Evolutionary conservation across 768 basidiomycete genomes (phyloP).

Genomic region (Podaxis mareebaensis): DNA sequence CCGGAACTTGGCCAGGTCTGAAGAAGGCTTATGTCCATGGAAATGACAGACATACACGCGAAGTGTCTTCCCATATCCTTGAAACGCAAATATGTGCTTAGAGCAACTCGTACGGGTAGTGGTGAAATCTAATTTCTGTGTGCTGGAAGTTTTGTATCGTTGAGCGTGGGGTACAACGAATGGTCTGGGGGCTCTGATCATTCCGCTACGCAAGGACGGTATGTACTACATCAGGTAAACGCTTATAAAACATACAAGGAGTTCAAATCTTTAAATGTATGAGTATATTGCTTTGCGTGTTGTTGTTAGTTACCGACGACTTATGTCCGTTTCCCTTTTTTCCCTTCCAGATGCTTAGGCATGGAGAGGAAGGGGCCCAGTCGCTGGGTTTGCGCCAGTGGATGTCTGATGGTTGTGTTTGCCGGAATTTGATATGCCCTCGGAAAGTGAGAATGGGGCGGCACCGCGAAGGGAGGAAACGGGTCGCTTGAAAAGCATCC

Average conservation of each 20-base stretch:
- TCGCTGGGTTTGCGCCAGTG: conserved; percentile 35
- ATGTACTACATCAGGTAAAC: conserved; percentile 22
- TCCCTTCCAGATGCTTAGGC: conserved; percentile 26
- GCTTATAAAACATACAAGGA: conserved; percentile 50
- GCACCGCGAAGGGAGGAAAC: conserved; percentile 29
- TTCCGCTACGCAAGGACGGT: conserved; percentile 91
- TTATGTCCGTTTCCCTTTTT: conserved; percentile 19
- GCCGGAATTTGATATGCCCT: conserved; percentile 63
- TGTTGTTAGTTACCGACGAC: not conserved
- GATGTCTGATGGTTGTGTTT: conserved; percentile 68
- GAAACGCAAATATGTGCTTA: conserved; percentile 94
- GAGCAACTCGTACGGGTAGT: conserved; percentile 92
- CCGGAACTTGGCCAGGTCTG: conserved; percentile 52
- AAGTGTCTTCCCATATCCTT: conserved; percentile 88
- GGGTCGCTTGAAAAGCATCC: conserved; percentile 8
- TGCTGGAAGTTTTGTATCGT: conserved; percentile 85
- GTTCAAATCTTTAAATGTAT: conserved; percentile 86
- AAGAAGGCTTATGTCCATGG: conserved; percentile 81
- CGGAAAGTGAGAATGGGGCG: conserved; percentile 34
- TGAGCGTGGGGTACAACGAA: conserved; percentile 94
- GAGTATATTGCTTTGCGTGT: conserved; percentile 23
- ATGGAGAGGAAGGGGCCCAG: conserved; percentile 28
- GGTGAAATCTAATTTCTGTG: conserved; percentile 96
- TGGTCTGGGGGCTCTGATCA: conserved; percentile 87
- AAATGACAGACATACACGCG: conserved; percentile 92